Percentiles rank a stretch among this genome's conserved stretches.
These are phyloP conservation scores for Boletus rubescentipes DNA, from an alignment of 768 basidiomycete genomes.

Conservation along the genomic window DNA sequence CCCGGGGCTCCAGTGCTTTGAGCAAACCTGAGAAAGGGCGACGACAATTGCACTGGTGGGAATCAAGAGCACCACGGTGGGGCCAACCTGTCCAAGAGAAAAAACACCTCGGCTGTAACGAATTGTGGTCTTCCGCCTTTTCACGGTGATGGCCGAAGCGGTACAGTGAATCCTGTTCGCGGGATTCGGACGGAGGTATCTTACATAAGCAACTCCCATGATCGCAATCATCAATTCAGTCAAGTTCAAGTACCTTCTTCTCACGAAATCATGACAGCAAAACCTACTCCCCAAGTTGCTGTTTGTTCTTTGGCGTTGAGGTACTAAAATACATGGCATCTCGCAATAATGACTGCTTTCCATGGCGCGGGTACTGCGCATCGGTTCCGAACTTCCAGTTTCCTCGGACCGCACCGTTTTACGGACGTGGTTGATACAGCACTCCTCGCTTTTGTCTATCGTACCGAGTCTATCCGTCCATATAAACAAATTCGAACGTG, in stretches of 20 bases:
- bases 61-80: not conserved
- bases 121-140: not conserved
- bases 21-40: not conserved
- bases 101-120: not conserved
- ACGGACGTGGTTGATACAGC: not conserved
- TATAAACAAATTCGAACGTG: slow-evolving; percentile 13
- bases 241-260: too few species aligned
- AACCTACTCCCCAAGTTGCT: too few species aligned
- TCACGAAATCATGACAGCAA: slow-evolving; percentile 3
- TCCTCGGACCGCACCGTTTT: not conserved
- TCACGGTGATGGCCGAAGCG: not conserved
- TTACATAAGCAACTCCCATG: slow-evolving; percentile 18
- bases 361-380: not conserved
- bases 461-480: not conserved
- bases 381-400: not conserved
- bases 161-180: not conserved
- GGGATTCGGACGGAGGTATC: not conserved
- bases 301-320: slow-evolving; percentile 3
- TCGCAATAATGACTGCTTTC: not conserved
- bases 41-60: not conserved
- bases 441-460: not conserved
- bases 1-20: not conserved
- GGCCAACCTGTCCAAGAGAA: not conserved
- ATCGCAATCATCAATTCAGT: not conserved
- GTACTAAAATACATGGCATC: not conserved